These are phyloP conservation scores for Torulaspora quercuum DNA, from an alignment of 805 yeast genomes.

Conservation along the genomic window DNA sequence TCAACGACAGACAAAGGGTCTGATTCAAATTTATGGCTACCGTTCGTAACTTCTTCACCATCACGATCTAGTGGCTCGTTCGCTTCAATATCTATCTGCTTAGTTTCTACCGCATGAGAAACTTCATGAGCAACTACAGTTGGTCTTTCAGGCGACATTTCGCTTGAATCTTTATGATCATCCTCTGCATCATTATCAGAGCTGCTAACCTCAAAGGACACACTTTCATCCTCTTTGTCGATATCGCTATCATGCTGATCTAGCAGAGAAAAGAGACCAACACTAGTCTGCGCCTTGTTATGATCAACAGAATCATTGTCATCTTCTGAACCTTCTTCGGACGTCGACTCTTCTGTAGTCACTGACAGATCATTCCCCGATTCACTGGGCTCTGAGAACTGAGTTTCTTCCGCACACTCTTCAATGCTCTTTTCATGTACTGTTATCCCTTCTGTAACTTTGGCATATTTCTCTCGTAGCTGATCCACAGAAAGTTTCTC, in stretches of 20 bases:
- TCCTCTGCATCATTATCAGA: constrained; percentile 34
- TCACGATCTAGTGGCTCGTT: background rate
- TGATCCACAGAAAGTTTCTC: constrained; percentile 43
- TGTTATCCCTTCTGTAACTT: constrained; percentile 9
- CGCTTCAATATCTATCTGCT: constrained; percentile 11
- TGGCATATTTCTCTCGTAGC: constrained; percentile 43
- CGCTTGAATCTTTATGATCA: constrained; percentile 13
- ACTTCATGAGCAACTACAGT: too few species aligned
- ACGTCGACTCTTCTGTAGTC: constrained; percentile 25
- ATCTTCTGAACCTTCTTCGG: too few species aligned
- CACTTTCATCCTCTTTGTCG: constrained; percentile 14
- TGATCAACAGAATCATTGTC: constrained; percentile 2
- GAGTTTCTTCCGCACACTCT: too few species aligned
- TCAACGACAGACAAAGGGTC: constrained; percentile 50
- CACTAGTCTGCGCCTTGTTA: constrained; percentile 16
- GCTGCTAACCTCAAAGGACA: constrained; percentile 27
- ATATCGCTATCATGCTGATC: constrained; percentile 11
- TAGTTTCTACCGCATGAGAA: constrained; percentile 13
- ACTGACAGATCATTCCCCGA: constrained; percentile 15
- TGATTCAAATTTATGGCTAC: constrained; percentile 1
- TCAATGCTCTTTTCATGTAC: background rate
- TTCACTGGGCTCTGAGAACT: constrained; percentile 9
- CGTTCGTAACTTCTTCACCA: too few species aligned
- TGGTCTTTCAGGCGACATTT: too few species aligned
- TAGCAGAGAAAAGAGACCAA: constrained; percentile 24